Base-by-base conservation (phyloP, 2,329 filamentous ascomycete genomes). In the Juglanconis oblonga region DNA sequence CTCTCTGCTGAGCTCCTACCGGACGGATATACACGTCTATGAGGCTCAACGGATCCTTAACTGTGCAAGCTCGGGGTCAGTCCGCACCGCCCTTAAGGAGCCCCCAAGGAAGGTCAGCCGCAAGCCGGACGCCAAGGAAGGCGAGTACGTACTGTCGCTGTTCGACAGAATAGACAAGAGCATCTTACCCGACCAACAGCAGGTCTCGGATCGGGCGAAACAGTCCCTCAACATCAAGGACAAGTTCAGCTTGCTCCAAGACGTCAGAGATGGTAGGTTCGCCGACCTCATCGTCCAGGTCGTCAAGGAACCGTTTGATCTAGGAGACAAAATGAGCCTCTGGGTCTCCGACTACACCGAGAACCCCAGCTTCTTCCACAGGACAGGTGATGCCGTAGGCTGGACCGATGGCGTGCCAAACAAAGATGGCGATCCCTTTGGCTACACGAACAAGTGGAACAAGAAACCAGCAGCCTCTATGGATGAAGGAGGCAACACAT, bases 321-420 rank as follows among this genome's bases (percentile, higher is more conserved):
- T 66, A 6, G 69, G 70, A 29, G 79, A 81, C 32, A 82, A 74
- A 59, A 73, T 83, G 11, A 84, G 85, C 5, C 64, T 97, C 0
- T 92, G 92, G 77, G 76, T 96, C 17, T 89, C 90, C 0, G 93
- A 97, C 72, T 97, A 93, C 71, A 96, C 92, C 0, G 76, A 84
- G 54, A 91, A 97, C 67, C 68, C 78, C 0, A 62, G 68, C 1
- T 86, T 97, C 60, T 87, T 81, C 64, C 73, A 86, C 40, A 85
- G 76, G 52, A 67, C 68, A 10, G 73, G 67, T 61, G 69, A 70
- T 31, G 67, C 63, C 24, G 64, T 72, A 3, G 65, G 71, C 1
- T 67, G 64, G 29, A 64, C 71, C 2, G 65, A 71, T 1, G 70
- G 71, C 6, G 66, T 65, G 4, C 57, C 66, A 5, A 71, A 63